Evolutionary conservation across 495 filamentous ascomycete genomes (phyloP).

Genomic region (Elasticomyces elasticus): DNA sequence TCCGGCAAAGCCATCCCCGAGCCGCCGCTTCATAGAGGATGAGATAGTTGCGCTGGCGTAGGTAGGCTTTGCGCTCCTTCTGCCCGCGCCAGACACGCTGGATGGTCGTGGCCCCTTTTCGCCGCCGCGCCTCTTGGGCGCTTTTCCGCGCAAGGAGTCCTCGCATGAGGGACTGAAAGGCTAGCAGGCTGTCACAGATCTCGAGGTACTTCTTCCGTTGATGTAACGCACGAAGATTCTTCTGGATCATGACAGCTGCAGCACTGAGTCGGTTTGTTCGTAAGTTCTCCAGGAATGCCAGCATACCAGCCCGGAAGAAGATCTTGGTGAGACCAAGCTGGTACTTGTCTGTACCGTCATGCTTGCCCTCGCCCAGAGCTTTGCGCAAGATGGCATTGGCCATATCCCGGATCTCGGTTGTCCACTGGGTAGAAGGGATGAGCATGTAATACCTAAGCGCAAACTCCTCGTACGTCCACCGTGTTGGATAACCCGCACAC

Average conservation of each 20-base stretch:
- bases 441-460: slow-evolving; percentile 97
- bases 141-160: slow-evolving; percentile 65
- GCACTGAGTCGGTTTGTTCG: slow-evolving; percentile 82
- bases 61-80: slow-evolving; percentile 72
- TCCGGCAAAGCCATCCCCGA: slow-evolving; percentile 82
- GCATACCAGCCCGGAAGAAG: slow-evolving; percentile 98
- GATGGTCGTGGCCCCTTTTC: slow-evolving; percentile 85
- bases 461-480: slow-evolving; percentile 99
- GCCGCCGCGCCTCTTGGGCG: slow-evolving; percentile 69
- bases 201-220: slow-evolving; percentile 87
- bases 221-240: slow-evolving; percentile 92
- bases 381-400: slow-evolving; percentile 82
- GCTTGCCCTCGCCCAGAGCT: slow-evolving; percentile 68
- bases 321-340: slow-evolving; percentile 96
- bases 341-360: slow-evolving; percentile 84
- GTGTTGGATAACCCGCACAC: slow-evolving; percentile 92
- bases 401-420: slow-evolving; percentile 85
- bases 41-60: slow-evolving; percentile 65
- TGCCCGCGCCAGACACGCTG: slow-evolving; percentile 90
- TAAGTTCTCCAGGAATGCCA: slow-evolving; percentile 91
- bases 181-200: slow-evolving; percentile 67
- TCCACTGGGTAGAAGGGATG: slow-evolving; percentile 83
- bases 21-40: slow-evolving; percentile 78
- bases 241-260: slow-evolving; percentile 96
- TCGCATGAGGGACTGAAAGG: slow-evolving; percentile 63